Evolutionary conservation across 768 basidiomycete genomes (phyloP).

Genomic region (Mycena haematopus): DNA sequence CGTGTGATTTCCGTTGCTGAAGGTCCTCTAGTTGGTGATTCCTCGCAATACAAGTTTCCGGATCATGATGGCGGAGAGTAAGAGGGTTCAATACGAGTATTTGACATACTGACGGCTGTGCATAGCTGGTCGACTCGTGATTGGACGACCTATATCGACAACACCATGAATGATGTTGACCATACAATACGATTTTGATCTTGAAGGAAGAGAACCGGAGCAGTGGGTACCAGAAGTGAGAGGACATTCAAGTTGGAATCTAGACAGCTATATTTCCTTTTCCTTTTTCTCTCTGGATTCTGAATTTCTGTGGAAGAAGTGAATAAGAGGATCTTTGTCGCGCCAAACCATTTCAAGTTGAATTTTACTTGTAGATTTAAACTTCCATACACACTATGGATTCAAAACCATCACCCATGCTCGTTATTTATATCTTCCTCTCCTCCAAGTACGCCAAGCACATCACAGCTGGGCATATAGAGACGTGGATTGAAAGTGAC

Average conservation of each 20-base stretch:
- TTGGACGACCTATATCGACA: conserved; percentile 15
- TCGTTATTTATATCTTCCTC: not conserved
- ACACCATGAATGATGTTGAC: no score
- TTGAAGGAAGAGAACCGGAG: no score
- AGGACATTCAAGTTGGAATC: no score
- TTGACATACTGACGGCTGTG: not conserved
- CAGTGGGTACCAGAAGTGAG: no score
- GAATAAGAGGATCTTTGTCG: no score
- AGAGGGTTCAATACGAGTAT: not conserved
- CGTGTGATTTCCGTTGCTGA: not conserved
- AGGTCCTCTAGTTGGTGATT: not conserved
- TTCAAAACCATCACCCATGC: not conserved
- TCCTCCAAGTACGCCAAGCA: conserved; percentile 13
- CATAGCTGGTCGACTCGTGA: conserved; percentile 23
- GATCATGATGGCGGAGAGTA: conserved; percentile 2
- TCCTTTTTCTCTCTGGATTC: no score
- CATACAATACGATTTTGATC: no score
- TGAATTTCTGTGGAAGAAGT: no score
- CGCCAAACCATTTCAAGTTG: no score
- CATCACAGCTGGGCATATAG: conserved; percentile 23
- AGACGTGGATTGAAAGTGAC: conserved; percentile 13
- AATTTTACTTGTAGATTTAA: no score
- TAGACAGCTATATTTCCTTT: no score
- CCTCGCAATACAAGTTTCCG: not conserved
- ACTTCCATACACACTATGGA: no score